Evolutionary conservation across 768 basidiomycete species (phyloP).

Genomic region (Podaxis sp.): DNA sequence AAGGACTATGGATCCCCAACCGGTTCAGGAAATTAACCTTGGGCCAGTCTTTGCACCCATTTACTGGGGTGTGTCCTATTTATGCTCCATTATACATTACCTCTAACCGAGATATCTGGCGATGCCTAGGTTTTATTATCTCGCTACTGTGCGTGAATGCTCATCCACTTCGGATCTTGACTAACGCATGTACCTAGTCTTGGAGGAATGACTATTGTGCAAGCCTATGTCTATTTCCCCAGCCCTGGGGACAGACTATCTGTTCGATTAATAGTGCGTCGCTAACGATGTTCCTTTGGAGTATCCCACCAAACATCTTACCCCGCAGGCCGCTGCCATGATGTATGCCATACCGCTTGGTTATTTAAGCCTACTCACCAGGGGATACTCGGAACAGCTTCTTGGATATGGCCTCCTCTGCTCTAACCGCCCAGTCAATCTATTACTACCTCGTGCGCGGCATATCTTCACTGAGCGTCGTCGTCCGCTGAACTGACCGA

Average conservation of each 20-base stretch:
- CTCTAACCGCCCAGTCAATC: constrained; percentile 40
- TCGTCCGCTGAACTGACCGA: neutral
- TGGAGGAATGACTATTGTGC: constrained; percentile 38
- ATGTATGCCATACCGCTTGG: constrained; percentile 19
- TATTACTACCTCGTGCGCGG: constrained; percentile 41
- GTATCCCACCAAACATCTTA: neutral
- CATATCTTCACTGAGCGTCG: neutral
- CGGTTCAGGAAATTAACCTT: constrained; percentile 20
- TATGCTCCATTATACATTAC: neutral
- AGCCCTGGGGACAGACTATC: constrained; percentile 23
- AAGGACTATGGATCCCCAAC: constrained; percentile 1
- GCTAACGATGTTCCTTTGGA: neutral
- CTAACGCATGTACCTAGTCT: constrained; percentile 22
- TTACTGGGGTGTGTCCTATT: constrained; percentile 27
- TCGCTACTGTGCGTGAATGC: constrained; percentile 24
- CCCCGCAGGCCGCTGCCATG: constrained; percentile 25
- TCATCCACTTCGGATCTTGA: neutral
- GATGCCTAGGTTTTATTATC: constrained; percentile 24
- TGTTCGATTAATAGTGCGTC: constrained; percentile 30
- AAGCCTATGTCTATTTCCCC: constrained; percentile 40
- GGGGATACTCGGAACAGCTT: constrained; percentile 19
- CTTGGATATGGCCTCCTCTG: constrained; percentile 37
- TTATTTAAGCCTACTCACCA: neutral
- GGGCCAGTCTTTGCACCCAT: constrained; percentile 27
- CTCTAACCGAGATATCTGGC: neutral